These are phyloP conservation scores for Ascochyta rabiei DNA, from an alignment of 2,329 filamentous ascomycete species.

Conservation along the genomic window DNA sequence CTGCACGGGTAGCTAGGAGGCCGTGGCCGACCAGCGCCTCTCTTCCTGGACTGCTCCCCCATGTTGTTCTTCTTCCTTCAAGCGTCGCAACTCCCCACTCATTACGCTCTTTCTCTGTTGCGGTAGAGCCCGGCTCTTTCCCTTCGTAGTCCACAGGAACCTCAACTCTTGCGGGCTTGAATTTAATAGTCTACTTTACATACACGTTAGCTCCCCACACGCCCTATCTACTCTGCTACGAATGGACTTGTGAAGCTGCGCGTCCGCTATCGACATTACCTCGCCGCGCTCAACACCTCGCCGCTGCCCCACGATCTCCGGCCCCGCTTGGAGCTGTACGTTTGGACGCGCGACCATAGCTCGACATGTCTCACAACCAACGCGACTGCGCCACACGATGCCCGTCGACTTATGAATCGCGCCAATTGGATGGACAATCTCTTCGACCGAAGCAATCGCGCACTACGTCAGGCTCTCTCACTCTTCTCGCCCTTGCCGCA, in stretches of 20 bases:
- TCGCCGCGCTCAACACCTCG: slow-evolving; percentile 22
- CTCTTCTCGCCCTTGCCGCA: slow-evolving; percentile 38
- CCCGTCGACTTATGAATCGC: neutral
- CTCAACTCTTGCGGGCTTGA: slow-evolving; percentile 23
- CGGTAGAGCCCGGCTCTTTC: slow-evolving; percentile 34
- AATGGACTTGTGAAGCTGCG: slow-evolving; percentile 42
- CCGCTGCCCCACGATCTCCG: slow-evolving; percentile 19
- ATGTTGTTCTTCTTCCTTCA: slow-evolving; percentile 37
- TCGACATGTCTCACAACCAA: slow-evolving; percentile 16
- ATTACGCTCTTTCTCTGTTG: slow-evolving; percentile 45
- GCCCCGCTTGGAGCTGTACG: slow-evolving; percentile 17
- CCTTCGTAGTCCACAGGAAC: slow-evolving; percentile 30
- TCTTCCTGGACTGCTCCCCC: slow-evolving; percentile 27
- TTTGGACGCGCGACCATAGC: slow-evolving; percentile 13
- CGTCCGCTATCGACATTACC: slow-evolving; percentile 34
- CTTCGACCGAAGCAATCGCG: slow-evolving; percentile 32
- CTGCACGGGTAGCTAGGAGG: slow-evolving; percentile 20
- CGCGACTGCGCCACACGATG: slow-evolving; percentile 1
- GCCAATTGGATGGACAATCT: slow-evolving; percentile 4
- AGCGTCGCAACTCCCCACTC: slow-evolving; percentile 46
- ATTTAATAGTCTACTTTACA: slow-evolving; percentile 24
- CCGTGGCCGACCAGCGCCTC: slow-evolving; percentile 17
- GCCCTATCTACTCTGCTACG: slow-evolving; percentile 26
- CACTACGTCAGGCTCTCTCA: slow-evolving; percentile 22
- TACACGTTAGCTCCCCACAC: slow-evolving; percentile 16